These are phyloP conservation scores for Fusarium sp. DNA, from an alignment of 2,329 filamentous ascomycete genomes.

Conservation along the genomic window DNA sequence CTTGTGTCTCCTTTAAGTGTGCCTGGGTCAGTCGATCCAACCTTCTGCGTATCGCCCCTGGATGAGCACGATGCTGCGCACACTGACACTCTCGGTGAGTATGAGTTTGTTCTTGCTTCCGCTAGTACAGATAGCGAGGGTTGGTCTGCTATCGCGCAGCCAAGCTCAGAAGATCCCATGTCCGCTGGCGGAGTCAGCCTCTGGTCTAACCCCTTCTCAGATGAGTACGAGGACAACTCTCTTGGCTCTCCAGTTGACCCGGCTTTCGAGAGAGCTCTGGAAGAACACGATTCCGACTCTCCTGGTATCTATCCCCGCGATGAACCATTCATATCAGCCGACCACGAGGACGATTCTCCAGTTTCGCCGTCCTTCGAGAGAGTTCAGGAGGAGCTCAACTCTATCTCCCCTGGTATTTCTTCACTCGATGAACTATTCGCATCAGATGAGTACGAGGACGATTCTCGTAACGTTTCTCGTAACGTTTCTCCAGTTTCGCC, in stretches of 20 bases:
- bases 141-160: neutral
- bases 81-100: neutral
- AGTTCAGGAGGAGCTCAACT: neutral
- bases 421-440: neutral
- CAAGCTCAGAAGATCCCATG: neutral
- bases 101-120: neutral
- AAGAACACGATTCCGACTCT: too few species aligned
- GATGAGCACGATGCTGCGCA: neutral
- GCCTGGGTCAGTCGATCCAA: rapidly evolving
- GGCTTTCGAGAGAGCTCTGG: neutral
- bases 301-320: too few species aligned
- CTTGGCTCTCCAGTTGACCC: neutral
- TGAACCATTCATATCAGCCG: too few species aligned
- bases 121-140: neutral
- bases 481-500: neutral
- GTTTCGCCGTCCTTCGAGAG: neutral
- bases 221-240: neutral
- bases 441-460: neutral
- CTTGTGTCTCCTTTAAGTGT: neutral
- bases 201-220: neutral
- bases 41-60: neutral
- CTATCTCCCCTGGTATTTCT: neutral
- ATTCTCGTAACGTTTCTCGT: neutral
- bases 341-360: too few species aligned
- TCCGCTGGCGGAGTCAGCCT: neutral